A percentile compares a stretch with the other conserved stretches of the same genome.
Conservation (phyloP, 2,329 filamentous ascomycete genomes). For the Stenocarpella maydis region DNA sequence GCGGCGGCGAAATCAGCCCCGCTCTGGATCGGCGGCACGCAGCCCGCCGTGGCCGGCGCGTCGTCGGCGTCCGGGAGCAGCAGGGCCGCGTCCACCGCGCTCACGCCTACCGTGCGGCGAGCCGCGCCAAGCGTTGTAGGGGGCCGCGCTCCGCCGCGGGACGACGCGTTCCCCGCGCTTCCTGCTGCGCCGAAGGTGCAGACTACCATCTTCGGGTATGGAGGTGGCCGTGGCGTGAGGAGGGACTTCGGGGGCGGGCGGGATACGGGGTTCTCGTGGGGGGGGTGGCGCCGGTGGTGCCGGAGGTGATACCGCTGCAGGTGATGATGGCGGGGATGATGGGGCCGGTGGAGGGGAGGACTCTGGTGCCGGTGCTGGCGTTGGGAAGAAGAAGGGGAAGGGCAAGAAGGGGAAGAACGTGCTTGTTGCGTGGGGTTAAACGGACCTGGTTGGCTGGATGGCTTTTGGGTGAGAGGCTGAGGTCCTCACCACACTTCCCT, state of each 20-base stretch:
- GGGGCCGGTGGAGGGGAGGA: slow-evolving; percentile 42
- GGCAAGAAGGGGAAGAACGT: slow-evolving; percentile 70
- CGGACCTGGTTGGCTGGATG: too few relatives aligned
- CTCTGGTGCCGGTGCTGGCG: slow-evolving; percentile 39
- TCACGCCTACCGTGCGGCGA: slow-evolving; percentile 14
- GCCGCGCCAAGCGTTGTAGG: slow-evolving; percentile 25
- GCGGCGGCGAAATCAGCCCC: slow-evolving; percentile 4
- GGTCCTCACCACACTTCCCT: too few relatives aligned
- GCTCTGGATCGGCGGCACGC: slow-evolving; percentile 39
- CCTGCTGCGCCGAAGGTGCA: slow-evolving; percentile 77
- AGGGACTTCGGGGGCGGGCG: slow-evolving; percentile 57
- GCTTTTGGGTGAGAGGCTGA: too few relatives aligned
- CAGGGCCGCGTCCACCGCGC: not conserved
- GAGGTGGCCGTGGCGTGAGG: slow-evolving; percentile 58
- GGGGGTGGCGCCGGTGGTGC: slow-evolving; percentile 46
- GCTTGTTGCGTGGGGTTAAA: slow-evolving; percentile 67
- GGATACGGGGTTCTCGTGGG: slow-evolving; percentile 64
- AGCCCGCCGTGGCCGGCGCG: not conserved
- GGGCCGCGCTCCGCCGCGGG: slow-evolving; percentile 38
- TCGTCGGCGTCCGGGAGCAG: slow-evolving; percentile 6
- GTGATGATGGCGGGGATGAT: slow-evolving; percentile 33
- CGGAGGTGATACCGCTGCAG: slow-evolving; percentile 30
- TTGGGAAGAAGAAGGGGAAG: slow-evolving; percentile 61
- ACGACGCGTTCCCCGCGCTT: slow-evolving; percentile 82
- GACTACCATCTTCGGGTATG: slow-evolving; percentile 70